phyloP scores from a whole-genome alignment of 306 rosid species.

The Malus fusca region DNA sequence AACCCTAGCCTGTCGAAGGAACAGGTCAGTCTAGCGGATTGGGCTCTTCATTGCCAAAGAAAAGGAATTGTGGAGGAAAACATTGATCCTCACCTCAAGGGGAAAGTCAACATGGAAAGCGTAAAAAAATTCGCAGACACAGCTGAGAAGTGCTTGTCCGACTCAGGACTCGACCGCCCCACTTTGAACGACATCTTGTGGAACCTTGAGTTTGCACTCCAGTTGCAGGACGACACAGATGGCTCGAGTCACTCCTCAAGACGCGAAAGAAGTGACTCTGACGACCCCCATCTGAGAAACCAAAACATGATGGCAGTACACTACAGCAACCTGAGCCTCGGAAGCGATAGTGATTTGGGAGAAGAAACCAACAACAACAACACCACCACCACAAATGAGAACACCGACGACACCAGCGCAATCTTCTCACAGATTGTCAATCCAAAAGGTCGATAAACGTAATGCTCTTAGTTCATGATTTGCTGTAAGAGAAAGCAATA shows the following conservation, averaged over 20 bases:
- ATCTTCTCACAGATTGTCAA: slow-evolving; percentile 44
- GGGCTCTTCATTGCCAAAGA: slow-evolving; percentile 40
- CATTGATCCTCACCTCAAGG: slow-evolving; percentile 39
- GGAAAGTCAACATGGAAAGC: slow-evolving; percentile 39
- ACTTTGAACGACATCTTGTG: slow-evolving; percentile 42
- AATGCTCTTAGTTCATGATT: background rate
- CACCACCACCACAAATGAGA: background rate
- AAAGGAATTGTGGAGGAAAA: slow-evolving; percentile 38
- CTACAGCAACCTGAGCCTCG: slow-evolving; percentile 40
- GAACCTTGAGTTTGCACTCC: slow-evolving; percentile 49
- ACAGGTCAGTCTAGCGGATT: slow-evolving; percentile 50
- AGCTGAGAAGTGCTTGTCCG: slow-evolving; percentile 46
- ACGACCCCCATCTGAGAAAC: slow-evolving; percentile 6
- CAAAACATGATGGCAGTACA: slow-evolving; percentile 29
- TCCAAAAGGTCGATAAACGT: slow-evolving; percentile 30
- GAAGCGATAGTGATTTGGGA: slow-evolving; percentile 26
- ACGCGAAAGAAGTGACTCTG: slow-evolving; percentile 1
- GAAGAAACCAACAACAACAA: background rate
- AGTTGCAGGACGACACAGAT: slow-evolving; percentile 36
- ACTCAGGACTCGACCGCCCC: slow-evolving; percentile 36
- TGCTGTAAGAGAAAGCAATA: background rate
- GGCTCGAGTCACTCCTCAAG: background rate
- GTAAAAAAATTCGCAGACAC: slow-evolving; percentile 44
- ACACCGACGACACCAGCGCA: slow-evolving; percentile 4
- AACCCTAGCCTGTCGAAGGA: slow-evolving; percentile 44